Evolutionary conservation across 1,139 yeast genomes (phyloP).

Genomic region (Fermentozyma sake): DNA sequence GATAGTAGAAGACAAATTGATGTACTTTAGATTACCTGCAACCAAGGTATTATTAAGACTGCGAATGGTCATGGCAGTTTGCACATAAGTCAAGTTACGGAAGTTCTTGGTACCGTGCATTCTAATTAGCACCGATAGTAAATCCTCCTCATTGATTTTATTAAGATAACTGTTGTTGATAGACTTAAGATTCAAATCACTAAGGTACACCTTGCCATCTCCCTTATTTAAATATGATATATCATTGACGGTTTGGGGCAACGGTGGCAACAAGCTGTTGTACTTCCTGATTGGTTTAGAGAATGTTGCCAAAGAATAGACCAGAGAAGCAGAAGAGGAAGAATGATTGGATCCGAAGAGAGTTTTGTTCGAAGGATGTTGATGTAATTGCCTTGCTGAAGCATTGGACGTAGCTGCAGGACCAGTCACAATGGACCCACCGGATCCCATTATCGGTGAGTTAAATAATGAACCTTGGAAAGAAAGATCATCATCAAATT

Average conservation of each 20-base stretch:
- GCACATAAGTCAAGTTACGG: not conserved
- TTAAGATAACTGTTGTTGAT: conserved; percentile 29
- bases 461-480: conserved; percentile 1
- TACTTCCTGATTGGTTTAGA: conserved; percentile 28
- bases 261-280: conserved; percentile 37
- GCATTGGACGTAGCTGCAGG: no score
- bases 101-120: conserved; percentile 8
- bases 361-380: not conserved
- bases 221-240: conserved; percentile 26
- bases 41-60: not conserved
- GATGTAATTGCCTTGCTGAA: conserved; percentile 1
- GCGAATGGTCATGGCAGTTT: not conserved
- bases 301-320: conserved; percentile 26
- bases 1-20: conserved; percentile 44
- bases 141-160: conserved; percentile 33
- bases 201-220: conserved; percentile 40
- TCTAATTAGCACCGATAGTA: conserved; percentile 28
- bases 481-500: conserved; percentile 8
- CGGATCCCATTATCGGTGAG: no score
- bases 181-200: conserved; percentile 39
- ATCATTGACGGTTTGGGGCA: conserved; percentile 25
- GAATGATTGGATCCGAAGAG: conserved; percentile 6
- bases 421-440: no score
- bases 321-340: conserved; percentile 26
- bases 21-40: conserved; percentile 17